These are phyloP conservation scores for Aspergillus saccharolyticus DNA, from an alignment of 495 filamentous ascomycete genomes.

Conservation along the genomic window DNA sequence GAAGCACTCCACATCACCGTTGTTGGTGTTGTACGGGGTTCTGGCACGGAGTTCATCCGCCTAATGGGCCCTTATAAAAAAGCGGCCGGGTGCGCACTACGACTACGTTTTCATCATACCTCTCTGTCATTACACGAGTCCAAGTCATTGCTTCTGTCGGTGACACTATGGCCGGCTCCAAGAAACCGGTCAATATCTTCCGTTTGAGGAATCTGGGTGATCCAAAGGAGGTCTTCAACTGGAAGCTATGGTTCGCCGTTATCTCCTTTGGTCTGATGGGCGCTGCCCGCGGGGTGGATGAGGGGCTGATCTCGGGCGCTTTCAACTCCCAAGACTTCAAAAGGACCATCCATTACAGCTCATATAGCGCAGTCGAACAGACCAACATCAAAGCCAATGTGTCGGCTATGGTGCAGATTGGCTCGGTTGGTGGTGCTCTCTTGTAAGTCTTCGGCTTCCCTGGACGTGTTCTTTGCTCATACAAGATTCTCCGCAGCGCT, in stretches of 20 bases:
- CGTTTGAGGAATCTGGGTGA: slow-evolving; percentile 49
- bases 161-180: background rate
- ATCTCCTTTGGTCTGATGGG: slow-evolving; percentile 65
- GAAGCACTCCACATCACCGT: background rate
- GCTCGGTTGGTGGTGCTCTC: slow-evolving; percentile 59
- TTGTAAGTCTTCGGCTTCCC: slow-evolving; percentile 35
- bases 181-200: slow-evolving; percentile 50
- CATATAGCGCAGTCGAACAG: slow-evolving; percentile 47
- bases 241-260: slow-evolving; percentile 61
- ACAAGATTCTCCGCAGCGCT: slow-evolving; percentile 30
- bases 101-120: background rate
- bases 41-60: background rate
- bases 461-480: background rate
- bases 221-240: slow-evolving; percentile 58
- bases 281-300: slow-evolving; percentile 61
- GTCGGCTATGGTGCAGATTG: slow-evolving; percentile 68
- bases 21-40: background rate
- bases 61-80: background rate
- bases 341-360: slow-evolving; percentile 49
- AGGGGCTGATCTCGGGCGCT: slow-evolving; percentile 64
- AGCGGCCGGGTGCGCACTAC: background rate
- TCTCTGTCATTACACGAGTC: background rate
- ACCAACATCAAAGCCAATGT: slow-evolving; percentile 66
- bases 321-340: slow-evolving; percentile 62
- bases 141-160: background rate